phyloP scores from a whole-genome alignment of 768 basidiomycete genomes.

The Boletus subparvulus region DNA sequence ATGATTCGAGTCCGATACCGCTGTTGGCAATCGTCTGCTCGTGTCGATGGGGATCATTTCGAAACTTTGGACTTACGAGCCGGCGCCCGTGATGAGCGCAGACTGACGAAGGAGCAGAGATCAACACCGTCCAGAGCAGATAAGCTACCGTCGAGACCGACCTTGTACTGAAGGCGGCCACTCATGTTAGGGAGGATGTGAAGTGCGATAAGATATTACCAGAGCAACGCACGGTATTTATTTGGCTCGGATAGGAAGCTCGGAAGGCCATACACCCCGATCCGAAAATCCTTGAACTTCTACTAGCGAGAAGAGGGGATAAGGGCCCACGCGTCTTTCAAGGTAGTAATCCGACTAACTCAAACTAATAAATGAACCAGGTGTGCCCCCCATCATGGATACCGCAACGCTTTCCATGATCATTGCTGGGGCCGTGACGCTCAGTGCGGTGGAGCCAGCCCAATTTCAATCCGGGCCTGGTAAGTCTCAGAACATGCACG shows the following conservation, averaged over 20 bases:
- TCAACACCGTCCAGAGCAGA: conserved; percentile 11
- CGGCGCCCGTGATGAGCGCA: conserved; percentile 85
- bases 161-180: conserved; percentile 69
- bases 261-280: neutral
- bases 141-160: conserved; percentile 21
- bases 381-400: neutral
- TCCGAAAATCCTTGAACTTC: neutral
- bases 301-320: neutral
- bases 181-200: conserved; percentile 42
- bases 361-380: neutral
- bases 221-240: neutral
- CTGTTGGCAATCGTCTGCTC: conserved; percentile 41
- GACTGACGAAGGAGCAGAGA: conserved; percentile 34
- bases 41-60: neutral
- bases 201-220: neutral
- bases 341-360: neutral
- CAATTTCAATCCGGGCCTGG: conserved; percentile 19
- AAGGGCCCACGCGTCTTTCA: neutral
- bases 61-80: conserved; percentile 57
- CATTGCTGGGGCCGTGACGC: neutral
- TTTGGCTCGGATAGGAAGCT: neutral
- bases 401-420: neutral
- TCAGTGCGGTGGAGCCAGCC: conserved; percentile 1
- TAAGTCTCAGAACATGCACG: conserved; percentile 16
- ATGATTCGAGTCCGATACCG: conserved; percentile 94